Evolutionary conservation across 140 eudicot genomes (phyloP), one percentile per base, ranked within the genome.

Genomic region (Oenanthe javanica): DNA sequence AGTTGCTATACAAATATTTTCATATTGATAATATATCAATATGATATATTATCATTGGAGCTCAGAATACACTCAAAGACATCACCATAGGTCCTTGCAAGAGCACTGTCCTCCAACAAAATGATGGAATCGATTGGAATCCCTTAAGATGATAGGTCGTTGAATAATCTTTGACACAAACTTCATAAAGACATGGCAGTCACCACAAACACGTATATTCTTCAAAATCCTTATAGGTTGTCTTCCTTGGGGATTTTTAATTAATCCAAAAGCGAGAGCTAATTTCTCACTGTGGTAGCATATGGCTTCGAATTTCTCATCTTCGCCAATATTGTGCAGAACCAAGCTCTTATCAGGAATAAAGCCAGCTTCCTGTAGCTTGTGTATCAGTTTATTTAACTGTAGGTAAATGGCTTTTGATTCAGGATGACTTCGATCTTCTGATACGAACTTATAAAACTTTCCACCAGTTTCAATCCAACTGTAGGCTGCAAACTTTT

Each of bases 391-490:
- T 66, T 23, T 57, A 72, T 84, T 81, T 70, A 89, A 71, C 78
- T 59, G 69, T 6, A n/a, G 81, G 81, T 84, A 83, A 51, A 89
- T 86, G 43, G 78, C 77, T 75, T 83, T 59, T 43, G 86, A 77
- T 80, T 84, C 86, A 38, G 84, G 86, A 76, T 86, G 90, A 36
- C 71, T 79, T 63, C 81, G 84, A 82, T 89, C 92, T 82, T 80
- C 89, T 8, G 85, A 77, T 40, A 82, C 82, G 80, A 88, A 88
- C 77, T 84, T 86, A 55, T 86, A 76, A 15, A 84, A 83, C 75
- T 77, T 75, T 47, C 88, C 85, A 71, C 83, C 91, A 36, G 81
- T 63, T 75, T 88, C 91, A 9, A 83, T 77, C 91, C 91, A 85
- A 61, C 91, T 88, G 77, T 43, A 88, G 8, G 89, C 91, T 12